These are phyloP conservation scores for Hydnomerulius pinastri DNA, from an alignment of 768 basidiomycete species.

Conservation along the genomic window DNA sequence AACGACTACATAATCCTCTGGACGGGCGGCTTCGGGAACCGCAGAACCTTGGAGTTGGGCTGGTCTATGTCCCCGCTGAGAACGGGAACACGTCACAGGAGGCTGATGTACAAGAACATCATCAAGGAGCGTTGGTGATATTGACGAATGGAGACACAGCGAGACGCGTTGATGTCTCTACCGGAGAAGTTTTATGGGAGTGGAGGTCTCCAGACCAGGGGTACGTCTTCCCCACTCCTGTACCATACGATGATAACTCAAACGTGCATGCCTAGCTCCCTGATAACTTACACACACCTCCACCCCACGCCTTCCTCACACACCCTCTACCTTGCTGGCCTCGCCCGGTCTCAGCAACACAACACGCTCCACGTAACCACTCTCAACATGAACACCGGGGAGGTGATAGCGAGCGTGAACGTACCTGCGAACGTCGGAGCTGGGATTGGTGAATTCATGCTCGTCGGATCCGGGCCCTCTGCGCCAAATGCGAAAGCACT, in stretches of 20 bases:
- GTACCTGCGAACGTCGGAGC: conserved; percentile 53
- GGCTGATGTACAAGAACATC: too few relatives aligned
- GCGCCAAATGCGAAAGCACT: not conserved
- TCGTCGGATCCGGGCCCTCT: conserved; percentile 28
- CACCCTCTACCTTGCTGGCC: conserved; percentile 57
- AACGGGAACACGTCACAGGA: conserved; percentile 29
- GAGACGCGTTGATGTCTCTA: conserved; percentile 46
- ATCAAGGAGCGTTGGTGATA: conserved; percentile 43
- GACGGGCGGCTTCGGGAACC: conserved; percentile 52
- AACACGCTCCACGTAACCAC: conserved; percentile 70
- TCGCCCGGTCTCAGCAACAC: conserved; percentile 47
- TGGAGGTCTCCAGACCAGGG: conserved; percentile 72
- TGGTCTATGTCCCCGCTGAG: conserved; percentile 40
- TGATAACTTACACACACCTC: conserved; percentile 65
- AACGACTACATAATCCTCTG: conserved; percentile 50
- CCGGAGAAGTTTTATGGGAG: conserved; percentile 64
- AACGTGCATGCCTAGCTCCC: conserved; percentile 45
- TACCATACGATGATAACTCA: not conserved
- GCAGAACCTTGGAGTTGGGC: conserved; percentile 52
- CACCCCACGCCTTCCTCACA: conserved; percentile 49
- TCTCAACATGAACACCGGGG: conserved; percentile 56
- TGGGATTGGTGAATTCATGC: conserved; percentile 37
- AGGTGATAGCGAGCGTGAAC: conserved; percentile 46
- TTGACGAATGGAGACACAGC: conserved; percentile 65
- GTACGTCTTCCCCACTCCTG: conserved; percentile 40